Base-by-base conservation (phyloP, 495 filamentous ascomycete genomes). In the Cladorrhinum samala region DNA sequence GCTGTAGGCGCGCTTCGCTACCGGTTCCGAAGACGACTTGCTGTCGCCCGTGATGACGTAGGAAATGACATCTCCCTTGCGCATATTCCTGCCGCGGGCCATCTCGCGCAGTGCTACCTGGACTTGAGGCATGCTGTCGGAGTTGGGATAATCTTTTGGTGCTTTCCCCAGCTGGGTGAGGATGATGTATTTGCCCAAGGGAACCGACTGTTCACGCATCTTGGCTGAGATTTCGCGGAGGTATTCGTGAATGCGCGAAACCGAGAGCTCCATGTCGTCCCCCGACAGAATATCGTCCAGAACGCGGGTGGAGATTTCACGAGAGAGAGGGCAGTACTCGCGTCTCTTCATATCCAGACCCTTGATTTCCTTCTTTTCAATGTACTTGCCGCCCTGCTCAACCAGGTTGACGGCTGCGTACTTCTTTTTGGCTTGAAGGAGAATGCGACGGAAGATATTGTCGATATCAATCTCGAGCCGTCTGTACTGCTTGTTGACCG, bases 361-460 rank as follows among this genome's bases (percentile, higher is more conserved):
- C 72, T 98, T 98, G 65, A 98, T 91, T 65, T 98, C 93, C 68
- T 96, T 84, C 69, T 93, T 94, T 60, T 96, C 93, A 42, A 91
- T 74, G 54, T 82, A 92, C 66, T 95, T 95, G 59, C 92, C 93
- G 60, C 92, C 85, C 17, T 87, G 72, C 63, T 96, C 87, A 16
- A 91, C 81, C 67, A 96, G 82, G 66, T 96, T 97, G 70, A 97
- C 87, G 38, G 93, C 93, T 13, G 93, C 93, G 66, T 98, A 98
- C 77, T 98, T 98, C 79, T 98, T 98, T 78, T 98, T 98, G 37
- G 94, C 92, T 68, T 96, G 93, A 33, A 98, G 75, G 25, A 98
- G 73, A 43, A 98, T 83, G 44, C 93, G 83, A 53, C 92, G 84
- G 79, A 98, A 98, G 55, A 96, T 80, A 57, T 97, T 97, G 67